Evolutionary conservation across 163 green algal species (phyloP).

Genomic region (Volvox carteri): DNA sequence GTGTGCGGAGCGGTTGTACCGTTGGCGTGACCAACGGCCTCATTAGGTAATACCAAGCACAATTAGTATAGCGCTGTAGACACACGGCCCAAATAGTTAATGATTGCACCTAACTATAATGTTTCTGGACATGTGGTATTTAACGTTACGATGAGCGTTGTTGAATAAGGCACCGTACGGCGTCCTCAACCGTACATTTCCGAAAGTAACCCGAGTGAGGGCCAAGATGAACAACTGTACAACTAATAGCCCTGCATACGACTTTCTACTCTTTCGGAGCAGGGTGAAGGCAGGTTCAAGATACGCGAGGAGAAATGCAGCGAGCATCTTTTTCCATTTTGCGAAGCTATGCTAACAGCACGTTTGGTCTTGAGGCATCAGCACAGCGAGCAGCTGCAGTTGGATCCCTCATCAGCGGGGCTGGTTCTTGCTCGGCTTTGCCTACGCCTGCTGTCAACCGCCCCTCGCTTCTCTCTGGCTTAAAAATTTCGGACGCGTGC

Average conservation of each 20-base stretch:
- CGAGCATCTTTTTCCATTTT: constrained; percentile 30
- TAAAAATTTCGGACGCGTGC: constrained; percentile 1
- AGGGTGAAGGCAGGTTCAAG: neutral
- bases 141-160: too few relatives aligned
- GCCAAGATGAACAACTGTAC: neutral
- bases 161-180: neutral
- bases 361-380: constrained; percentile 21
- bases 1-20: too few relatives aligned
- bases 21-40: too few relatives aligned
- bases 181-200: neutral
- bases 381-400: constrained; percentile 20
- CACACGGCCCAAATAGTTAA: too few relatives aligned
- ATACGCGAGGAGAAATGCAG: constrained; percentile 30
- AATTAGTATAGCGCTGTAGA: too few relatives aligned
- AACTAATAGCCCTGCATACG: neutral
- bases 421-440: neutral
- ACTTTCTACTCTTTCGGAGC: neutral
- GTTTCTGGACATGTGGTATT: too few relatives aligned
- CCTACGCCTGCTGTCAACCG: constrained; percentile 6
- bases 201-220: neutral
- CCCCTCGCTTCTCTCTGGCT: constrained; percentile 13
- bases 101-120: too few relatives aligned
- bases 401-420: neutral
- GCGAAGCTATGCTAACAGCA: neutral
- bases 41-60: too few relatives aligned